phyloP scores from a whole-genome alignment of 1,284 basidiomycete genomes.

The Thelephora terrestris region DNA sequence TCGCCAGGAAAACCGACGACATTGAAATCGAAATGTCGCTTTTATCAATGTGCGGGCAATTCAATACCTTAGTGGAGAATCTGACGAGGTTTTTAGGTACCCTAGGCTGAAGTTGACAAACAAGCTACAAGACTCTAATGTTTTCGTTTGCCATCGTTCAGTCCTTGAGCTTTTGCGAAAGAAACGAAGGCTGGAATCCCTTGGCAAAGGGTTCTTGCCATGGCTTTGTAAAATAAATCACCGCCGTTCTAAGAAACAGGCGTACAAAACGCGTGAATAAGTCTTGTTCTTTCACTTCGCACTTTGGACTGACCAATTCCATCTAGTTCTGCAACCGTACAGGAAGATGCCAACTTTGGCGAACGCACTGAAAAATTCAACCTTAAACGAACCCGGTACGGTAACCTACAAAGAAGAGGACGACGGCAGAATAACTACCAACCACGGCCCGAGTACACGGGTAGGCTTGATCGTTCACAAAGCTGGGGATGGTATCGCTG shows the following conservation, averaged over 20 bases:
- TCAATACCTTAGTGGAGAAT: not conserved
- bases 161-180: constrained; percentile 66
- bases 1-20: constrained; percentile 61
- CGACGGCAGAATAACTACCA: constrained; percentile 26
- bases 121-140: constrained; percentile 75
- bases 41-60: constrained; percentile 42
- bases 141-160: constrained; percentile 75
- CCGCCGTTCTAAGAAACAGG: constrained; percentile 44
- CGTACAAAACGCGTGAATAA: constrained; percentile 43
- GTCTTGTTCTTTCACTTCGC: not conserved
- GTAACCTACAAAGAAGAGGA: constrained; percentile 36
- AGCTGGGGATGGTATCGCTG: constrained; percentile 47
- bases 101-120: constrained; percentile 66
- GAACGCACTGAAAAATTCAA: constrained; percentile 50
- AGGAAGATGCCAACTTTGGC: constrained; percentile 32
- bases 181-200: constrained; percentile 63
- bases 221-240: constrained; percentile 85
- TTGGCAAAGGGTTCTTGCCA: constrained; percentile 81
- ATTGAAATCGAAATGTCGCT: constrained; percentile 66
- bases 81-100: constrained; percentile 37
- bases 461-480: constrained; percentile 54
- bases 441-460: constrained; percentile 29
- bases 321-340: constrained; percentile 32
- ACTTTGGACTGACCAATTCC: not conserved
- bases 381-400: constrained; percentile 28